Percentiles rank a stretch among this genome's conserved stretches.
Conservation (phyloP, 306 rosid genomes). For the Lotus japonicus region DNA sequence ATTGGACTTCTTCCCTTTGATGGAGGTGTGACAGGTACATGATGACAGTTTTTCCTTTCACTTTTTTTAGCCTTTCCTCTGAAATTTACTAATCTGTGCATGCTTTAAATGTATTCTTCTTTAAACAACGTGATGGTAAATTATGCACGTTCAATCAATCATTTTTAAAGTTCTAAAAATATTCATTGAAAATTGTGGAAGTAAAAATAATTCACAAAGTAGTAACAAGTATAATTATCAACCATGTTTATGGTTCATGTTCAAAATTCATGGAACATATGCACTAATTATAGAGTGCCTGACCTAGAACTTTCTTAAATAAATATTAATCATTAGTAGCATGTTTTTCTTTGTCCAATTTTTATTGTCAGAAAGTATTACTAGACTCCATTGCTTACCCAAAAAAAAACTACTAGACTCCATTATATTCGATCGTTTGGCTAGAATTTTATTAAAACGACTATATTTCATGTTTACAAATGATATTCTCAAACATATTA, state of each 20-base stretch:
- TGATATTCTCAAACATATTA: background rate
- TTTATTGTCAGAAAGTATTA: too few species aligned
- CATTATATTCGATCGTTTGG: background rate
- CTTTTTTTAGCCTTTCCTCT: background rate
- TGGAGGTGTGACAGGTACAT: constrained; percentile 86
- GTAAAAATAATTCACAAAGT: background rate
- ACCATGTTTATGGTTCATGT: background rate
- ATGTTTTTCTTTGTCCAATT: background rate
- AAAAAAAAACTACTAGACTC: background rate
- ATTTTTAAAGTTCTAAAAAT: background rate
- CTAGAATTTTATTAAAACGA: background rate
- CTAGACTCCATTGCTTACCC: too few species aligned
- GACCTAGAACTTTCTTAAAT: background rate
- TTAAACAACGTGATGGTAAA: background rate
- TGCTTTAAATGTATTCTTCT: constrained; percentile 3
- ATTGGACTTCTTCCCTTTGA: constrained; percentile 96
- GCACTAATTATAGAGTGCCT: background rate
- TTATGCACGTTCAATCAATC: background rate
- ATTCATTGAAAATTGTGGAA: background rate
- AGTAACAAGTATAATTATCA: background rate
- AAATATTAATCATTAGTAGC: background rate
- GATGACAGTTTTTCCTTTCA: constrained; percentile 5
- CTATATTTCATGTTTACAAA: constrained; percentile 3
- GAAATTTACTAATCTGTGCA: background rate
- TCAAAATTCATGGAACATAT: background rate